Percentiles rank a stretch among this genome's conserved stretches.
These are phyloP conservation scores for Curvularia lunata DNA, from an alignment of 2,329 filamentous ascomycete genomes.

Conservation along the genomic window DNA sequence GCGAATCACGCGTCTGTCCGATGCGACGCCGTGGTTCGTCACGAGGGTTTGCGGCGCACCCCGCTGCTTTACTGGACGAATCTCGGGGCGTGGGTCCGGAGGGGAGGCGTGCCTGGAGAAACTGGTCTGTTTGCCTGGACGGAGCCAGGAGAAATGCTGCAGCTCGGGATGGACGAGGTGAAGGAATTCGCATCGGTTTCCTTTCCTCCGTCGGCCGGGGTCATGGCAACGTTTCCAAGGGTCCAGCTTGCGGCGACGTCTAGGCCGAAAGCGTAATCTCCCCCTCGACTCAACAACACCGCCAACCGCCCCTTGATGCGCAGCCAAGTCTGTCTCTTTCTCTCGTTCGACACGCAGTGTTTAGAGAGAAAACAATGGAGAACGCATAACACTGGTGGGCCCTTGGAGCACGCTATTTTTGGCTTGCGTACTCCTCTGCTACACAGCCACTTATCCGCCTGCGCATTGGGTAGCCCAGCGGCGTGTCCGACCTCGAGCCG, in stretches of 20 bases:
- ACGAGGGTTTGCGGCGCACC: conserved; percentile 2
- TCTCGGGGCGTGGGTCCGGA: not conserved
- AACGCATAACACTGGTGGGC: not conserved
- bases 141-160: not conserved
- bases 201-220: not conserved
- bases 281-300: conserved; percentile 2
- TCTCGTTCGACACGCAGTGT: not conserved
- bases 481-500: not conserved
- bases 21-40: conserved; percentile 5
- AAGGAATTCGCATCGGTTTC: not conserved
- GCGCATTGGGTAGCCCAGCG: not conserved
- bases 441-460: not conserved
- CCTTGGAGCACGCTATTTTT: not conserved
- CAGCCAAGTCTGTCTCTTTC: not conserved
- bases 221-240: conserved; percentile 3
- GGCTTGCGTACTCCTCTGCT: not conserved
- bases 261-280: conserved; percentile 7
- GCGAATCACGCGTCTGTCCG: conserved; percentile 14
- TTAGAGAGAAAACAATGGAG: not conserved
- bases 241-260: conserved; percentile 10
- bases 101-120: not conserved
- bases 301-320: conserved; percentile 4
- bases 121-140: not conserved
- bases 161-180: not conserved
- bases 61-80: not conserved